Evolutionary conservation across 306 rosid genomes (phyloP).

Genomic region (Vigna hirtella): DNA sequence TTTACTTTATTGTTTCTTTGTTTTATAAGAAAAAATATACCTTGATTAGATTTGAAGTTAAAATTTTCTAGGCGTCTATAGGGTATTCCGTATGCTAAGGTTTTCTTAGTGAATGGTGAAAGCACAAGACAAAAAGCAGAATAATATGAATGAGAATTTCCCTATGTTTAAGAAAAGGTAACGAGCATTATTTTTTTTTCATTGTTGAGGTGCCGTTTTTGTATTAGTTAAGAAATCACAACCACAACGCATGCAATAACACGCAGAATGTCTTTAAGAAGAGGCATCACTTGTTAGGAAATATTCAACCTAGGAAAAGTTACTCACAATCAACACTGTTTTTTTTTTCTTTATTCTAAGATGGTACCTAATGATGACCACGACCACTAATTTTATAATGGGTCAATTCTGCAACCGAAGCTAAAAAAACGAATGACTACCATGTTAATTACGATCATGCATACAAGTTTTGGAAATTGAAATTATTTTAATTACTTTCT

Average conservation of each 20-base stretch:
- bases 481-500: too few species aligned
- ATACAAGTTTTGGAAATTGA: too few species aligned
- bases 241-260: background rate
- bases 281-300: background rate
- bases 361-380: constrained; percentile 18
- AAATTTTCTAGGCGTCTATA: constrained; percentile 21
- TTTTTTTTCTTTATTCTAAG: background rate
- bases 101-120: constrained; percentile 36
- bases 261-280: background rate
- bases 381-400: background rate
- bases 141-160: constrained; percentile 31
- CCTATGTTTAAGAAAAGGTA: constrained; percentile 33
- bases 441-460: background rate
- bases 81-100: constrained; percentile 8
- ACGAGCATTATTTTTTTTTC: background rate
- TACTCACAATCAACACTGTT: background rate
- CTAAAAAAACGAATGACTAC: background rate
- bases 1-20: too few species aligned
- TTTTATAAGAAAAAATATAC: constrained; percentile 34
- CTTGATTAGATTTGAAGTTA: constrained; percentile 42
- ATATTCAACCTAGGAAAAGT: background rate
- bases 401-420: background rate
- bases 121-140: constrained; percentile 19
- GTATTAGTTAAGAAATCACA: background rate
- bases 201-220: background rate